Percentiles rank a stretch among this genome's conserved stretches.
phyloP scores from a whole-genome alignment of 2,329 filamentous ascomycete species.

The Phaeosphaeriaceae sp. region DNA sequence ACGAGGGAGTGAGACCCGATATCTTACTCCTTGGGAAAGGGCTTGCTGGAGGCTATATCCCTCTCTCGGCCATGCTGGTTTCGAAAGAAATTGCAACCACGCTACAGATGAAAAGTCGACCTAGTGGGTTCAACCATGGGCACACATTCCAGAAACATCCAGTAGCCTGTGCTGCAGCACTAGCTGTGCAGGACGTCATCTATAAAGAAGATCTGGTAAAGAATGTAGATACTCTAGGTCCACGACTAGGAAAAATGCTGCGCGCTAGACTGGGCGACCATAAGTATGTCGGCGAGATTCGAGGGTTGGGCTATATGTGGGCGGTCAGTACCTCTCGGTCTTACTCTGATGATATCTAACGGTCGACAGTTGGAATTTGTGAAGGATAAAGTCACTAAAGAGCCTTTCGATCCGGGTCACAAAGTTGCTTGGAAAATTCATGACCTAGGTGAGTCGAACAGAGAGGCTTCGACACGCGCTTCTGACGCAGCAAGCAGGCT shows the following conservation, averaged over 20 bases:
- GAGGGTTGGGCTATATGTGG: slow-evolving; percentile 67
- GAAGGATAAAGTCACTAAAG: slow-evolving; percentile 60
- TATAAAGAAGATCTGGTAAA: slow-evolving; percentile 63
- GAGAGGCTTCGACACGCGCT: neutral
- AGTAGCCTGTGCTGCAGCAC: slow-evolving; percentile 64
- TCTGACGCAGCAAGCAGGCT: slow-evolving; percentile 37
- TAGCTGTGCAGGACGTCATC: slow-evolving; percentile 69
- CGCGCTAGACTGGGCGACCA: slow-evolving; percentile 52
- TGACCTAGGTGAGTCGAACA: slow-evolving; percentile 53
- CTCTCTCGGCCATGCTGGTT: slow-evolving; percentile 67
- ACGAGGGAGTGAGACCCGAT: slow-evolving; percentile 64
- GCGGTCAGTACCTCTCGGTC: slow-evolving; percentile 52
- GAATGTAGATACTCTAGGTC: slow-evolving; percentile 65
- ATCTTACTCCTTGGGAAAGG: slow-evolving; percentile 72
- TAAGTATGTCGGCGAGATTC: slow-evolving; percentile 65
- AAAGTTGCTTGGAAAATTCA: slow-evolving; percentile 59
- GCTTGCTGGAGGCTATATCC: slow-evolving; percentile 68
- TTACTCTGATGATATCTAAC: slow-evolving; percentile 10
- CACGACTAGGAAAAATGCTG: slow-evolving; percentile 55
- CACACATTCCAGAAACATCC: slow-evolving; percentile 71
- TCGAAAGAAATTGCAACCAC: slow-evolving; percentile 57
- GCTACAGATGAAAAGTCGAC: slow-evolving; percentile 50
- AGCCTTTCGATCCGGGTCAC: slow-evolving; percentile 57
- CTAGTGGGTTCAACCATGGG: slow-evolving; percentile 62
- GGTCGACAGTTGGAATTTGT: slow-evolving; percentile 63